A percentile compares a stretch with the other conserved stretches of the same genome.
phyloP scores from a whole-genome alignment of 805 yeast species.

The Ogataea methylovora region DNA sequence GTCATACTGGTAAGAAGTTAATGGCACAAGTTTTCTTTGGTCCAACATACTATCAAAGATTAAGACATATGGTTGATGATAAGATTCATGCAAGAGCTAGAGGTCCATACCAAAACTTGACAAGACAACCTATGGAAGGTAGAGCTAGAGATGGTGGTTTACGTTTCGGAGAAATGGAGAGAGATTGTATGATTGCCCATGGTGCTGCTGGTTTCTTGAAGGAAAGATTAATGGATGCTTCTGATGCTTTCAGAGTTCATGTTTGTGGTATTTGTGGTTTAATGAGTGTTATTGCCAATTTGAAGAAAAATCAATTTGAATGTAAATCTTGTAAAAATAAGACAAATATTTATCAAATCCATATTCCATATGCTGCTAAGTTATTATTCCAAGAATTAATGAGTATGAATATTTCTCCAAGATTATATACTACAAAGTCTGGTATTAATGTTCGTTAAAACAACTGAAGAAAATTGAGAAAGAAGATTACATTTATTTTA shows the following conservation, averaged over 20 bases:
- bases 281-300: constrained; percentile 95
- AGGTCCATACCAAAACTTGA: constrained; percentile 96
- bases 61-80: constrained; percentile 99
- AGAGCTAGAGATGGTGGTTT: constrained; percentile 98
- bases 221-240: constrained; percentile 97
- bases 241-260: constrained; percentile 97
- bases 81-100: constrained; percentile 98
- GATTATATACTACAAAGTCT: constrained; percentile 79
- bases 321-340: constrained; percentile 98
- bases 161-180: constrained; percentile 99
- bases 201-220: constrained; percentile 98
- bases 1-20: constrained; percentile 96
- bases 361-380: constrained; percentile 98
- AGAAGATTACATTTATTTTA: not conserved
- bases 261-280: constrained; percentile 98
- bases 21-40: constrained; percentile 99
- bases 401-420: constrained; percentile 99
- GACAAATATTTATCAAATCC: constrained; percentile 95
- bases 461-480: not conserved
- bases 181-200: constrained; percentile 99
- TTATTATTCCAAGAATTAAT: constrained; percentile 95
- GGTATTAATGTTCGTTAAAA: constrained; percentile 17
- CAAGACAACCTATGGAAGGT: constrained; percentile 99
- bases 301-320: constrained; percentile 96
- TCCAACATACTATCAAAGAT: constrained; percentile 98